Evolutionary conservation across 2,329 filamentous ascomycete species (phyloP).

Genomic region (Atkinsonella hypoxylon): DNA sequence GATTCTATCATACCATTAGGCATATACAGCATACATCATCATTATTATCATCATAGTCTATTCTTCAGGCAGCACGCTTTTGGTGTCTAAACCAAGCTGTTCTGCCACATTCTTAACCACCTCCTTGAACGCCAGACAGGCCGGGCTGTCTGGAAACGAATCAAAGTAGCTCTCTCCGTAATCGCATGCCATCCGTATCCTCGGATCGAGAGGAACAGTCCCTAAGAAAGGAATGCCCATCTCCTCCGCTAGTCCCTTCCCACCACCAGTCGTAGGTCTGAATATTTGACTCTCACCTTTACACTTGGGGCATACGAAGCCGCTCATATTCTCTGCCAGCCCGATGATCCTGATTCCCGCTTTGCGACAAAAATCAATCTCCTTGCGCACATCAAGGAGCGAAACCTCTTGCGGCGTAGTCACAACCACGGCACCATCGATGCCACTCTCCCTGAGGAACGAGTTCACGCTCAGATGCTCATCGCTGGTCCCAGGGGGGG

Average conservation of each 20-base stretch:
- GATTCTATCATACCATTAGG: not conserved
- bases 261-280: slow-evolving; percentile 80
- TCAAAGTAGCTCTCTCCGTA: slow-evolving; percentile 97
- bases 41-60: slow-evolving; percentile 15
- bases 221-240: slow-evolving; percentile 83
- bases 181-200: slow-evolving; percentile 93
- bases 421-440: slow-evolving; percentile 86
- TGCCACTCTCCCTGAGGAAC: slow-evolving; percentile 79
- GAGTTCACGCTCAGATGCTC: slow-evolving; percentile 92
- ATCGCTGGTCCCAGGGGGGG: slow-evolving; percentile 87
- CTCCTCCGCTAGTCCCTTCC: slow-evolving; percentile 66
- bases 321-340: slow-evolving; percentile 94
- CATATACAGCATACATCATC: slow-evolving; percentile 7
- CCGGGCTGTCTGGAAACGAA: slow-evolving; percentile 83
- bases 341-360: slow-evolving; percentile 82
- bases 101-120: slow-evolving; percentile 65
- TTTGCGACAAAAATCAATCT: slow-evolving; percentile 95
- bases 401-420: slow-evolving; percentile 93
- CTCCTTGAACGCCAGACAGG: slow-evolving; percentile 65
- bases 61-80: slow-evolving; percentile 35
- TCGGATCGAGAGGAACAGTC: slow-evolving; percentile 78
- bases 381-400: slow-evolving; percentile 85
- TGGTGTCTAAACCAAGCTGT: slow-evolving; percentile 51
- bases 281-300: slow-evolving; percentile 78
- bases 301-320: slow-evolving; percentile 92